Conservation (phyloP, 2,329 filamentous ascomycete species). For the Fusarium phyllophilum region DNA sequence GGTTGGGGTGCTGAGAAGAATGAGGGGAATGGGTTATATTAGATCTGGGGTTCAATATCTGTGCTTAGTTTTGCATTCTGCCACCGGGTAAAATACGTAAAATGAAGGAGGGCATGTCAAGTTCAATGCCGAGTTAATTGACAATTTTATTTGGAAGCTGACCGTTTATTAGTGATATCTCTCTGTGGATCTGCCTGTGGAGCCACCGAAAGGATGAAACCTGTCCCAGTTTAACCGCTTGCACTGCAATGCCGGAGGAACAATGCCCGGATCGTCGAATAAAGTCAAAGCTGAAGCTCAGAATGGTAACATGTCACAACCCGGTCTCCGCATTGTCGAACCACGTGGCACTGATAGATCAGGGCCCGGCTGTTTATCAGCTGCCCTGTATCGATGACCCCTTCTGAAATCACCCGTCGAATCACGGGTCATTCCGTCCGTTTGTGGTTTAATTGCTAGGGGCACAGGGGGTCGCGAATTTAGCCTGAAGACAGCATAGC, state of each 20-base stretch:
- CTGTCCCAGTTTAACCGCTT: constrained; percentile 7
- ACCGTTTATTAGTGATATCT: neutral
- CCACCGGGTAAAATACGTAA: neutral
- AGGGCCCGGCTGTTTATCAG: neutral
- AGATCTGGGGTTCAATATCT: neutral
- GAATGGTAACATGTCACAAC: neutral
- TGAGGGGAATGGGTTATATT: neutral
- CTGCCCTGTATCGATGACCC: neutral
- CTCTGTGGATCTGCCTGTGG: neutral
- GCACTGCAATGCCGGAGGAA: constrained; percentile 12
- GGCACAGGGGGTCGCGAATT: neutral
- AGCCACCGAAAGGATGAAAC: constrained; percentile 7
- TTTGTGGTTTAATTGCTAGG: neutral
- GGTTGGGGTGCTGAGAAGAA: neutral
- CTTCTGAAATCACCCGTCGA: neutral
- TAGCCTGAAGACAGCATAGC: constrained; percentile 8
- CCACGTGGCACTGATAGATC: constrained; percentile 8
- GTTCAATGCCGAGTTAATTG: neutral
- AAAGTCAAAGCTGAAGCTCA: neutral
- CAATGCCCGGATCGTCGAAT: constrained; percentile 8
- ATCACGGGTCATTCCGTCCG: neutral
- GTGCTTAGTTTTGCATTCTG: neutral
- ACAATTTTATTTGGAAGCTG: neutral
- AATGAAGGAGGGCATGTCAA: neutral
- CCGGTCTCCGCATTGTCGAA: constrained; percentile 9